Conservation (phyloP, 371 early-diverging fungal species). For the Mucor sp. region DNA sequence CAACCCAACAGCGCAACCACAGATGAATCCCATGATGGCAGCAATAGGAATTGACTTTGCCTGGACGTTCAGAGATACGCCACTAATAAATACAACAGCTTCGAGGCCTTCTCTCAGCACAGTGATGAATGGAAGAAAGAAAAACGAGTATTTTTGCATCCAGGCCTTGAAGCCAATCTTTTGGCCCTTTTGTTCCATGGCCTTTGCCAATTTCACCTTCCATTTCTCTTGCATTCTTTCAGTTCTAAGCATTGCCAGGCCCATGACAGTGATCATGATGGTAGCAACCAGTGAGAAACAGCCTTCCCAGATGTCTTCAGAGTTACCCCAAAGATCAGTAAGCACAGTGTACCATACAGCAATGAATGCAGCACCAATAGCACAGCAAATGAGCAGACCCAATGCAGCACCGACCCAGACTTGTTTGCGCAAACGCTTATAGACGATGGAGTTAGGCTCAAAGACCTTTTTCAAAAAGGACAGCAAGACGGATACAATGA, state of each 20-base stretch:
- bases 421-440: constrained; percentile 60
- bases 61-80: constrained; percentile 72
- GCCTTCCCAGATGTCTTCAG: constrained; percentile 81
- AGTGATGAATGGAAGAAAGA: constrained; percentile 77
- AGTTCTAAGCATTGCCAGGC: constrained; percentile 71
- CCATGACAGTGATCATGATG: constrained; percentile 70
- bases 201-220: constrained; percentile 60
- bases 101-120: constrained; percentile 84
- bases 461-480: constrained; percentile 70
- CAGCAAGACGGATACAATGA: constrained; percentile 82
- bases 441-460: constrained; percentile 38
- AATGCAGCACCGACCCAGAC: constrained; percentile 63
- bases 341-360: constrained; percentile 60
- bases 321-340: constrained; percentile 45
- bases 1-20: constrained; percentile 69
- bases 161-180: constrained; percentile 21
- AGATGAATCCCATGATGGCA: constrained; percentile 65
- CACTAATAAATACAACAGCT: constrained; percentile 80
- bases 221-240: constrained; percentile 75
- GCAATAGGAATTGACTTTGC: constrained; percentile 78
- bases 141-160: constrained; percentile 60
- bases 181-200: constrained; percentile 38
- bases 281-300: constrained; percentile 68
- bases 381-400: constrained; percentile 62
- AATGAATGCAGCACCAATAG: constrained; percentile 74